A percentile compares a stretch with the other conserved stretches of the same genome.
Evolutionary conservation across 164 flowering plant species (phyloP).

Genomic region (Cinnamomum chago): DNA sequence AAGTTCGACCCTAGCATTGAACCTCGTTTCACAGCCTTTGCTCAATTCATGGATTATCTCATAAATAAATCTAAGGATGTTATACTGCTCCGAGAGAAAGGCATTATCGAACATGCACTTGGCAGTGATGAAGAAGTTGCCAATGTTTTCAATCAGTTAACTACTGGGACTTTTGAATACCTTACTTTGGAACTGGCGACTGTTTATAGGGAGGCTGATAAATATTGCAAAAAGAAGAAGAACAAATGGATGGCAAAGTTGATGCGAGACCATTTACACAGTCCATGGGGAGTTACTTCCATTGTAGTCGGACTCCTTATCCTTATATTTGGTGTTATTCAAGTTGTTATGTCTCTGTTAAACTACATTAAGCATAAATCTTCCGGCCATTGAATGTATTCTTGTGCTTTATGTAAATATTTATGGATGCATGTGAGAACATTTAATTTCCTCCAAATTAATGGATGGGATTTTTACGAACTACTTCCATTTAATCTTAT

Average conservation of each 20-base stretch:
- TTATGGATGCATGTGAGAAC: too few species aligned
- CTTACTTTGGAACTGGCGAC: slow-evolving; percentile 10
- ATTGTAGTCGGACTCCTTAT: slow-evolving; percentile 20
- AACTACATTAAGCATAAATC: too few species aligned
- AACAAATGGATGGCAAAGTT: slow-evolving; percentile 17
- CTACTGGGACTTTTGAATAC: slow-evolving; percentile 18
- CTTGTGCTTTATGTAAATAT: too few species aligned
- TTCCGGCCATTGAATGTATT: neutral
- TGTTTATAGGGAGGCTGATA: slow-evolving; percentile 11
- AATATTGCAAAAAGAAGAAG: slow-evolving; percentile 9
- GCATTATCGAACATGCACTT: neutral
- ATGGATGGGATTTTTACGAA: too few species aligned
- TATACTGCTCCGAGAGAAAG: neutral
- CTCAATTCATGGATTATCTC: neutral
- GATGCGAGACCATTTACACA: slow-evolving; percentile 24
- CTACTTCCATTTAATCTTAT: too few species aligned
- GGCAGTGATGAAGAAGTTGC: neutral
- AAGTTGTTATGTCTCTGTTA: neutral
- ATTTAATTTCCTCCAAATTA: too few species aligned
- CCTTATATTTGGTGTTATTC: slow-evolving; percentile 17
- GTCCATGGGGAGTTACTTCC: slow-evolving; percentile 24
- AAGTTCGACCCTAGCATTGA: neutral
- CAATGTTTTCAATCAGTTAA: slow-evolving; percentile 21
- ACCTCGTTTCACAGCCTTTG: neutral
- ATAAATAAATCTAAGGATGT: neutral